Base-by-base conservation (phyloP, 2,329 filamentous ascomycete genomes). In the Cladorrhinum sp. region DNA sequence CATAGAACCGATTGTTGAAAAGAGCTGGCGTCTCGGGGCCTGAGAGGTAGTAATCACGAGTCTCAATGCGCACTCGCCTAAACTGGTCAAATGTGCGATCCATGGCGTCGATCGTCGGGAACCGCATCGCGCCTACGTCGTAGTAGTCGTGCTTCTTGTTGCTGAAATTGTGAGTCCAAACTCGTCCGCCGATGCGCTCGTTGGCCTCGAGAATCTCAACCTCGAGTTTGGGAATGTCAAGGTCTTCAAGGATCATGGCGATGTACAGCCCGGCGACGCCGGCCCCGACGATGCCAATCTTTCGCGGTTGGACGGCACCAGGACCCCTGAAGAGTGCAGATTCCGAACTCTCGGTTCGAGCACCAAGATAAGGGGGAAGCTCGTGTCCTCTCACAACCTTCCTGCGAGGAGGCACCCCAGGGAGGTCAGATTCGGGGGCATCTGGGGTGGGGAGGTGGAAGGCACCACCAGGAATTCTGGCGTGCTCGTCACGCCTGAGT, bases 81-180 rank as follows among this genome's bases (percentile, higher is more conserved):
- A 74, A 59, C 10, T 57, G 39, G 55, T 69, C 6, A 68, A 74
- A 55, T 6, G 59, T 57, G 28, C 59, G 51, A 9, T 24, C 21
- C 74, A 73, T 76, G 55, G 66, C 64, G 3, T 62, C 49, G 28
- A 69, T 75, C 3, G 73, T 39, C 0, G 75, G 75, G 59, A 71
- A 75, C 16, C 76, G 65, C 75, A 77, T 77, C 3, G 76, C 75
- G 0, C 75, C 76, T 33, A 77, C 64, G 62, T 78, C 76, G 56
- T 76, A 77, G 62, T 78, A 78, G 62, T 76, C 69, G 55, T 75
- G 72, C 7, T 30, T 33, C 3, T 57, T 39, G 1, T 70, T 53
- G 50, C 58, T 66, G 56, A 77, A 76, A 12, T 68, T 39, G 59
- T 76, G 66, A 0, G 75, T 76, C 52, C 69, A 75, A 3, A 74